Percentiles rank a stretch among this genome's conserved stretches.
phyloP scores from a whole-genome alignment of 805 yeast genomes.

The Grigorovia humatica region DNA sequence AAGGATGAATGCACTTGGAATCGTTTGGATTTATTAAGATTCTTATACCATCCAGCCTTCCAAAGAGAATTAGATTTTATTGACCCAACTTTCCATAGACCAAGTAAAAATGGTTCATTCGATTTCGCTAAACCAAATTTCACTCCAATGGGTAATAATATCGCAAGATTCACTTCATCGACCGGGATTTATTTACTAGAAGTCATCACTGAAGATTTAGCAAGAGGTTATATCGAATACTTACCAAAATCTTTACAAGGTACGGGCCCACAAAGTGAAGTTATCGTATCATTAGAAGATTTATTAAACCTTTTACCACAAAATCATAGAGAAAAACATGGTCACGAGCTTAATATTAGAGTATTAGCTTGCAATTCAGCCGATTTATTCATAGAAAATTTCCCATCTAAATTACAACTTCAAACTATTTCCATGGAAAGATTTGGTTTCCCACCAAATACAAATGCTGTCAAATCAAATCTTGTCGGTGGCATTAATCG shows the following conservation, averaged over 20 bases:
- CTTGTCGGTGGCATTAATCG: constrained; percentile 18
- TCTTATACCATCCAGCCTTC: constrained; percentile 73
- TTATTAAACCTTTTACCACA: constrained; percentile 30
- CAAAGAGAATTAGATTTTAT: constrained; percentile 52
- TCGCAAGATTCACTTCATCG: constrained; percentile 38
- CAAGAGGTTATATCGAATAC: constrained; percentile 49
- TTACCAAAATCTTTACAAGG: constrained; percentile 50
- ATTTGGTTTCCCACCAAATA: constrained; percentile 17
- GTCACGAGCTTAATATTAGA: constrained; percentile 33
- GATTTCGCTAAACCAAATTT: constrained; percentile 31
- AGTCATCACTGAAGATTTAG: constrained; percentile 44
- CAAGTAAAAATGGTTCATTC: constrained; percentile 27
- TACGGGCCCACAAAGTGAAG: constrained; percentile 44
- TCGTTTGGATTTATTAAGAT: constrained; percentile 66
- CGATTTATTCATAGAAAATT: constrained; percentile 42
- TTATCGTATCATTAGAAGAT: constrained; percentile 40
- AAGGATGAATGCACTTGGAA: constrained; percentile 81
- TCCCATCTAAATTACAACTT: constrained; percentile 24
- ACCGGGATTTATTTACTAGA: constrained; percentile 73
- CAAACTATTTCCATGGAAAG: constrained; percentile 17
- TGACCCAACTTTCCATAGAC: constrained; percentile 33
- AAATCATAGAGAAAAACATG: constrained; percentile 21
- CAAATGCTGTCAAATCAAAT: constrained; percentile 22
- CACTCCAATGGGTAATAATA: constrained; percentile 37
- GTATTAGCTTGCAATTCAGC: constrained; percentile 52